Percentiles rank a stretch among this genome's conserved stretches.
These are phyloP conservation scores for Glomus cerebriforme DNA, from an alignment of 192 early-diverging fungal genomes.

Conservation along the genomic window DNA sequence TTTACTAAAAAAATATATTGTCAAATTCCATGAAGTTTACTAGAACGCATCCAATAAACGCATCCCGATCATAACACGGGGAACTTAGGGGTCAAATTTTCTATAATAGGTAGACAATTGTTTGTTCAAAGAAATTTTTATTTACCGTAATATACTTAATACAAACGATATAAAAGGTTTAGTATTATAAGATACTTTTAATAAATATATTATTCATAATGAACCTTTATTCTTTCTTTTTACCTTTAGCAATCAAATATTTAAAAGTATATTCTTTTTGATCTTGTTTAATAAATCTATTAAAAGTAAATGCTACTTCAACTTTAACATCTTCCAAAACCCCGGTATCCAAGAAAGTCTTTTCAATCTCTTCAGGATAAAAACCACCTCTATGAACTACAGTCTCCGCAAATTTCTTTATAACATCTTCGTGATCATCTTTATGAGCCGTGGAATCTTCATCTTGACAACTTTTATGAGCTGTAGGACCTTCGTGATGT, in stretches of 20 bases:
- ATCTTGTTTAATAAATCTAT: not conserved
- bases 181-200: too few relatives aligned
- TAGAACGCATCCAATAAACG: too few relatives aligned
- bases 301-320: constrained; percentile 1
- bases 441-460: not conserved
- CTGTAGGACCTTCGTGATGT: too few relatives aligned
- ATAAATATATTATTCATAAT: too few relatives aligned
- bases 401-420: not conserved
- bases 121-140: too few relatives aligned
- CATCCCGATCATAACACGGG: too few relatives aligned
- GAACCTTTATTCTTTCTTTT: not conserved
- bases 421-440: not conserved
- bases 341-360: not conserved
- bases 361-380: constrained; percentile 1
- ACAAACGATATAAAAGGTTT: too few relatives aligned
- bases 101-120: too few relatives aligned
- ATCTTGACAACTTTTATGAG: not conserved
- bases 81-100: too few relatives aligned
- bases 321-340: constrained; percentile 12
- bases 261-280: constrained; percentile 8
- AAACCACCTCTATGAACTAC: constrained; percentile 26
- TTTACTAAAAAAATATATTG: too few relatives aligned
- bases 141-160: too few relatives aligned
- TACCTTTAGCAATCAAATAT: constrained; percentile 21
- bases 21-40: too few relatives aligned